Evolutionary conservation across 345 rosid genomes (phyloP).

Genomic region (Triadica sebifera): DNA sequence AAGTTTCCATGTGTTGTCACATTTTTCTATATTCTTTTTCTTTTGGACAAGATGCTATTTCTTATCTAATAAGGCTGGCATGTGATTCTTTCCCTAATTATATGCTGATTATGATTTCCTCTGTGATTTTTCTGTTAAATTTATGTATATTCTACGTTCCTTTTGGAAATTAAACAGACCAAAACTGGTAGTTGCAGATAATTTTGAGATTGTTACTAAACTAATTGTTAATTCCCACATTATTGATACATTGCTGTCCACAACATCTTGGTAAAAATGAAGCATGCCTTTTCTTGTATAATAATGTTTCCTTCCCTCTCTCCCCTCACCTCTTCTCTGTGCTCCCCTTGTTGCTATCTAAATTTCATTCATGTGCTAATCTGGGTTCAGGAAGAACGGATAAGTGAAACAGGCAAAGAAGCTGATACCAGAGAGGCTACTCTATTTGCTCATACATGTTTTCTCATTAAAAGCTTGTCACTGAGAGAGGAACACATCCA

Average conservation of each 20-base stretch:
- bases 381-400: slow-evolving; percentile 81
- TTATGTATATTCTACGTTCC: neutral
- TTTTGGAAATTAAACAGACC: neutral
- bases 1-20: neutral
- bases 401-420: slow-evolving; percentile 69
- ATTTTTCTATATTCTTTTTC: neutral
- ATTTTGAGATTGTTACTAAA: neutral
- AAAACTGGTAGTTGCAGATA: neutral
- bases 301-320: slow-evolving; percentile 4
- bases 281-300: slow-evolving; percentile 6
- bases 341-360: slow-evolving; percentile 1
- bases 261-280: neutral
- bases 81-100: neutral
- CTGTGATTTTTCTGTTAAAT: neutral
- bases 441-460: slow-evolving; percentile 79
- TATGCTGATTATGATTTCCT: neutral
- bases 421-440: slow-evolving; percentile 81
- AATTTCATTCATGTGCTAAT: slow-evolving; percentile 23
- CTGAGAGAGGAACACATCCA: slow-evolving; percentile 95
- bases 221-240: no score
- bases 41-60: neutral
- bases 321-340: slow-evolving; percentile 6
- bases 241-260: neutral
- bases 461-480: slow-evolving; percentile 89
- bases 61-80: neutral